These are phyloP conservation scores for Tetrahymena malaccensis DNA, from an alignment of 73 alveolate genomes.

Conservation along the genomic window DNA sequence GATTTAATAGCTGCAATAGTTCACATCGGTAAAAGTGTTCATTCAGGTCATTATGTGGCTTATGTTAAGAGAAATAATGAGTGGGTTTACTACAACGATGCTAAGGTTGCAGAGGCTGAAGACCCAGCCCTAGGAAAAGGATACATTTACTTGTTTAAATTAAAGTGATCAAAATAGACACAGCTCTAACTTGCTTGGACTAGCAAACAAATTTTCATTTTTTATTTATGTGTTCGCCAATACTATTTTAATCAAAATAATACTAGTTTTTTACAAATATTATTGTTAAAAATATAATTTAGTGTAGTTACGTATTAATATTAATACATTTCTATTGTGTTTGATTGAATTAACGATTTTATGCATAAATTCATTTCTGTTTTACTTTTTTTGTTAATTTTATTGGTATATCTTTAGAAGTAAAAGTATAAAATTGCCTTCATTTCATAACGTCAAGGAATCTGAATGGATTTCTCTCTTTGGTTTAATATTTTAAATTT, in stretches of 20 bases:
- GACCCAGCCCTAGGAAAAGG: conserved; percentile 96
- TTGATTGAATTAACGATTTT: neutral
- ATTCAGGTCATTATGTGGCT: conserved; percentile 96
- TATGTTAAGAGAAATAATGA: conserved; percentile 81
- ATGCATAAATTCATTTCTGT: neutral
- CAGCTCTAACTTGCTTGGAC: neutral
- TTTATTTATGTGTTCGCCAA: neutral
- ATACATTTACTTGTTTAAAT: conserved; percentile 81
- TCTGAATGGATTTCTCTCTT: neutral
- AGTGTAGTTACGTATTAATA: neutral
- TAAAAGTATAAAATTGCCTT: neutral
- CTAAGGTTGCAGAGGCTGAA: conserved; percentile 86
- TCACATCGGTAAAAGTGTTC: conserved; percentile 91
- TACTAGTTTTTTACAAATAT: neutral
- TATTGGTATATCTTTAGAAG: neutral
- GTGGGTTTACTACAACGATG: conserved; percentile 94
- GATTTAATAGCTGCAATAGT: conserved; percentile 53
- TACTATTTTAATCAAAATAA: neutral
- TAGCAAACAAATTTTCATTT: neutral
- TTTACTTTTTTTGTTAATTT: neutral
- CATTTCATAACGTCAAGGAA: neutral
- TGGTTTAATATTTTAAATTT: too few species aligned
- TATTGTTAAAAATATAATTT: neutral
- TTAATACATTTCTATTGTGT: neutral
- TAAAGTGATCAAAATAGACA: neutral